Evolutionary conservation across 768 basidiomycete genomes (phyloP), one percentile per base, ranked within the genome.

Genomic region (Phanerodontia chrysosporium): DNA sequence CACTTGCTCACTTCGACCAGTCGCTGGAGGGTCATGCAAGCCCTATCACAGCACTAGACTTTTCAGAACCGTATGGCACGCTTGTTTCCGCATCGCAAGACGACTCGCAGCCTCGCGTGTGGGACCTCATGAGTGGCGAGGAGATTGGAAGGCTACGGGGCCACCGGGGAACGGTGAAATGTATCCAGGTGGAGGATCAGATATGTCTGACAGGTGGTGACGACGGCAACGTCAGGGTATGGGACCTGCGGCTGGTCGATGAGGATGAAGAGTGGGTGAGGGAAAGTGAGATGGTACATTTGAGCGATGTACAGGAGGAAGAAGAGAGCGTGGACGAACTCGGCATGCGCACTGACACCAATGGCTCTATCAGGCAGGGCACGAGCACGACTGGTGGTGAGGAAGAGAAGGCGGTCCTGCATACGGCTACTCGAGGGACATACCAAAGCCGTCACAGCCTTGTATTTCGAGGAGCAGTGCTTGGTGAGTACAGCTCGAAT

Each of bases 391-490:
- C 66, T 12, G 65, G 67, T 18, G 73, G 73, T 30, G 76, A 77
- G 45, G 75, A 74, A 49, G 70, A 70, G 49, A 75, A 83, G 25
- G 81, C 83, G 83, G 42, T 76, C 85, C 6, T 96, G 93, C 69
- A 74, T 86, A 5, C 78, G 92, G 55, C 72, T 86, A 2, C 74
- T 98, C 39, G 92, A 95, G 67, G 97, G 96, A 1, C 97, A 99
- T 69, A 90, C 85, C 51, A 95, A 95, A 73, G 85, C 90, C 16
- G 94, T 98, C 42, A 95, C 96, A 1, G 82, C 94, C 6, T 77
- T 99, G 53, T 98, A 95, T 72, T 98, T 98, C 61, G 97, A 99
- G 72, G 94, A 95, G 62, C 86, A 91, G 51, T 95, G 91, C 66
- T 72, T 99, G 74, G 95, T 95, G 72, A 67, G 83, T 76, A 49